phyloP scores from a whole-genome alignment of 2,329 filamentous ascomycete genomes.

The Magnaporthiopsis incrustans region DNA sequence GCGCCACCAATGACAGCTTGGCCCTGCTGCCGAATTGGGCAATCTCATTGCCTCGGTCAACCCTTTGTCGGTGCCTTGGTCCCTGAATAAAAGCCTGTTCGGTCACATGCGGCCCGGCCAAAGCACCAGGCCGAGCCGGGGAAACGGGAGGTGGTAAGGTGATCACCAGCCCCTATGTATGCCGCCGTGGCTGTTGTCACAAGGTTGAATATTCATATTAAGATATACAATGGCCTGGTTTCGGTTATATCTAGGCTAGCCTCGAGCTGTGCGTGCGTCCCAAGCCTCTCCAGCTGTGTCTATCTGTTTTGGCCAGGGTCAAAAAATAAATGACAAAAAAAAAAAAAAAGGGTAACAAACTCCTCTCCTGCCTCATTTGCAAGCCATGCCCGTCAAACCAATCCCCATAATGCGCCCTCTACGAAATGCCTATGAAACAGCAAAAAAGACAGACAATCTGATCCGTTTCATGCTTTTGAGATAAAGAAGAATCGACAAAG shows the following conservation, averaged over 20 bases:
- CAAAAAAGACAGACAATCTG: background rate
- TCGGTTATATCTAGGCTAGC: background rate
- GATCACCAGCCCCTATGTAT: background rate
- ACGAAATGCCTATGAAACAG: background rate
- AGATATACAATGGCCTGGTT: background rate
- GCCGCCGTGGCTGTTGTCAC: background rate
- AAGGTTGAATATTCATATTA: background rate
- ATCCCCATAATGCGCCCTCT: background rate
- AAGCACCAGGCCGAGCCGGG: background rate
- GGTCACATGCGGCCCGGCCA: background rate
- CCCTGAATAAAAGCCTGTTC: background rate
- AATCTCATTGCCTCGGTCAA: slow-evolving; percentile 2
- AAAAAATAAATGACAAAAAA: background rate
- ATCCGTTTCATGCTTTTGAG: background rate
- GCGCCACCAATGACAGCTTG: background rate
- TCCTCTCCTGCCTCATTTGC: background rate
- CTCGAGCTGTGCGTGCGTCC: background rate
- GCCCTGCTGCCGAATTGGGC: background rate
- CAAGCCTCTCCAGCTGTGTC: background rate
- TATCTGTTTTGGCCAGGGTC: background rate
- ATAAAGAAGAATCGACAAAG: background rate
- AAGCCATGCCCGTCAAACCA: background rate
- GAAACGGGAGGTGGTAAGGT: background rate
- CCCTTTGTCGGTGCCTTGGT: background rate
- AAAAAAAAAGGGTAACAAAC: background rate